These are phyloP conservation scores for Canavalia ensiformis DNA, from an alignment of 306 rosid genomes.

Conservation along the genomic window DNA sequence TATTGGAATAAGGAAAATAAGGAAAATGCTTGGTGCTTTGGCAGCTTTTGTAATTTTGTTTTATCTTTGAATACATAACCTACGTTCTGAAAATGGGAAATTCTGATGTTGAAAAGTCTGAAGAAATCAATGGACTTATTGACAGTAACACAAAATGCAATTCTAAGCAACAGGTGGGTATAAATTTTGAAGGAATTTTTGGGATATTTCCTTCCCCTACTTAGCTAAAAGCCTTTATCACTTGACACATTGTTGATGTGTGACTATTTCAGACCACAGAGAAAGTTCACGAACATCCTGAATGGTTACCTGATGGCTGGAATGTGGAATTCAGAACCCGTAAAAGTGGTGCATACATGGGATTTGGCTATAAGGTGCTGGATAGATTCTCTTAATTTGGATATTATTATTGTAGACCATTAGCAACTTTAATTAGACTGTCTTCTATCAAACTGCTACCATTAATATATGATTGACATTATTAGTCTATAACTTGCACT, in stretches of 20 bases:
- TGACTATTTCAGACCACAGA: conserved; percentile 56
- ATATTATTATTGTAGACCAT: conserved; percentile 23
- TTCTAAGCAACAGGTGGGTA: conserved; percentile 64
- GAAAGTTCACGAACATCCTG: conserved; percentile 62
- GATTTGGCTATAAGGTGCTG: conserved; percentile 79
- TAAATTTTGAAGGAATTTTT: conserved; percentile 9
- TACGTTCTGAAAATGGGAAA: conserved; percentile 48
- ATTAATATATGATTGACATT: background rate
- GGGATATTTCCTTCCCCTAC: conserved; percentile 34
- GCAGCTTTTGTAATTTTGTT: conserved; percentile 51
- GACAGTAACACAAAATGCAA: conserved; percentile 37
- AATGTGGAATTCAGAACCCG: conserved; percentile 70
- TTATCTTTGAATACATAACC: conserved; percentile 54
- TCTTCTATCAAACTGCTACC: background rate
- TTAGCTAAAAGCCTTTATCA: conserved; percentile 33
- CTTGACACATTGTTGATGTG: conserved; percentile 32
- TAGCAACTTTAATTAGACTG: conserved; percentile 6
- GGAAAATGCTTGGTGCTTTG: conserved; percentile 38
- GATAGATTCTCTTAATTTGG: conserved; percentile 34
- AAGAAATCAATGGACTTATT: conserved; percentile 42
- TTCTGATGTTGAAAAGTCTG: conserved; percentile 26
- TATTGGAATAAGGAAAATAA: conserved; percentile 18
- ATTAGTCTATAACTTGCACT: conserved; percentile 18
- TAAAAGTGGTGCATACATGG: conserved; percentile 69
- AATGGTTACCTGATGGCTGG: conserved; percentile 96